A percentile compares a stretch with the other conserved stretches of the same genome.
phyloP scores from a whole-genome alignment of 495 filamentous ascomycete species.

The Copromyces sp. region DNA sequence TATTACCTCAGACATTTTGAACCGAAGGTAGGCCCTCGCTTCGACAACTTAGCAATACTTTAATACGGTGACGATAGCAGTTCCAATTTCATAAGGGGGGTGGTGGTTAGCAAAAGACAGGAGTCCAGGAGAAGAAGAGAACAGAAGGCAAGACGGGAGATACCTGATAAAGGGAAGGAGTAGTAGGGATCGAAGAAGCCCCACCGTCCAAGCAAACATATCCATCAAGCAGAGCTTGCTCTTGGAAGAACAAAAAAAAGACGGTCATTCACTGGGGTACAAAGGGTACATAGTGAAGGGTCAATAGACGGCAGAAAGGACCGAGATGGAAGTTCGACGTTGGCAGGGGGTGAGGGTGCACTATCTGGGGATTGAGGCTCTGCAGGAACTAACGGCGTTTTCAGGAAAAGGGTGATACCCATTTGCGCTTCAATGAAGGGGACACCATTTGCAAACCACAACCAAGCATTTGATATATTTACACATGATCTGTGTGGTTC shows the following conservation, averaged over 20 bases:
- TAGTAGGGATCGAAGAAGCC: neutral
- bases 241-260: neutral
- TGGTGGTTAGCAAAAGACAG: neutral
- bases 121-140: neutral
- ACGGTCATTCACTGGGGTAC: neutral
- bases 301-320: neutral
- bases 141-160: neutral
- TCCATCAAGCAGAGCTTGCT: neutral
- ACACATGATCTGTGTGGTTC: too few relatives aligned
- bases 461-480: too few relatives aligned
- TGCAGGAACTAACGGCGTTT: fast-evolving
- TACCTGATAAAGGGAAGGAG: neutral
- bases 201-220: neutral
- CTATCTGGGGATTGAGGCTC: neutral
- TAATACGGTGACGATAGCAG: neutral
- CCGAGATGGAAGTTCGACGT: neutral
- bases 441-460: too few relatives aligned
- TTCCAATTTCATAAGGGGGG: neutral
- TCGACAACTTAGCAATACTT: neutral
- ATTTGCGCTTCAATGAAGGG: too few relatives aligned
- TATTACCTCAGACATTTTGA: neutral
- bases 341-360: neutral
- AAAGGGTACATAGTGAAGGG: neutral
- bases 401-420: neutral
- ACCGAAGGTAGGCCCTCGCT: neutral